phyloP scores from a whole-genome alignment of 345 rosid species.

The Eucalyptus sp. region DNA sequence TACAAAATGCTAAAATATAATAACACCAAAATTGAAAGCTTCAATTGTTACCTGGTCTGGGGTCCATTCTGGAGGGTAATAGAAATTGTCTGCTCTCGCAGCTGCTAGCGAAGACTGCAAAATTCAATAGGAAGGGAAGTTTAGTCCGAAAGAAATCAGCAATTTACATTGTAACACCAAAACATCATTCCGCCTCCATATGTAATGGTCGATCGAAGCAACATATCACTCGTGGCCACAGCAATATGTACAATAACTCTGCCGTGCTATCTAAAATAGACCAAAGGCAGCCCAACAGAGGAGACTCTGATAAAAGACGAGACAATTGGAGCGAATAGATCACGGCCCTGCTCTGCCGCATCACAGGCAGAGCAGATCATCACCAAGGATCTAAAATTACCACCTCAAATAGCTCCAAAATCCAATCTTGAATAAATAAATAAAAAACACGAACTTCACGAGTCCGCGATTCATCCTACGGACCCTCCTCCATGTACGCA shows the following conservation, averaged over 20 bases:
- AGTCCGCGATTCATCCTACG: neutral
- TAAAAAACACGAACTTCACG: neutral
- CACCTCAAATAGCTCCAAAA: neutral
- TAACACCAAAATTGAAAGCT: neutral
- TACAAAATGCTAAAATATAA: neutral
- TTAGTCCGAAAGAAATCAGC: neutral
- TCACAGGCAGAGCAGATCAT: neutral
- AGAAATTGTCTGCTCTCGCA: slow-evolving; percentile 95
- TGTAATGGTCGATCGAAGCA: neutral
- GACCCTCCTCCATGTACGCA: neutral
- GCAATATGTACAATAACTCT: neutral
- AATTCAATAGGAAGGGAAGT: neutral
- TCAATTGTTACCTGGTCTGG: slow-evolving; percentile 45
- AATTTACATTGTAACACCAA: neutral
- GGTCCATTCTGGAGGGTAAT: slow-evolving; percentile 96
- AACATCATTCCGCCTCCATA: neutral
- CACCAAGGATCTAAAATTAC: neutral
- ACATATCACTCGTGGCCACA: neutral
- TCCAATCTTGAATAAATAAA: neutral
- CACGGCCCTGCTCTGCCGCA: neutral
- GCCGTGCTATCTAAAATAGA: neutral
- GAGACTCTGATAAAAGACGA: neutral
- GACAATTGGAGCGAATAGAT: neutral
- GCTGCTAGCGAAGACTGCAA: slow-evolving; percentile 93
- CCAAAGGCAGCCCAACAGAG: neutral